Percentiles rank a stretch among this genome's conserved stretches.
Evolutionary conservation across 768 basidiomycete genomes (phyloP).

Genomic region (Serendipita sp.): DNA sequence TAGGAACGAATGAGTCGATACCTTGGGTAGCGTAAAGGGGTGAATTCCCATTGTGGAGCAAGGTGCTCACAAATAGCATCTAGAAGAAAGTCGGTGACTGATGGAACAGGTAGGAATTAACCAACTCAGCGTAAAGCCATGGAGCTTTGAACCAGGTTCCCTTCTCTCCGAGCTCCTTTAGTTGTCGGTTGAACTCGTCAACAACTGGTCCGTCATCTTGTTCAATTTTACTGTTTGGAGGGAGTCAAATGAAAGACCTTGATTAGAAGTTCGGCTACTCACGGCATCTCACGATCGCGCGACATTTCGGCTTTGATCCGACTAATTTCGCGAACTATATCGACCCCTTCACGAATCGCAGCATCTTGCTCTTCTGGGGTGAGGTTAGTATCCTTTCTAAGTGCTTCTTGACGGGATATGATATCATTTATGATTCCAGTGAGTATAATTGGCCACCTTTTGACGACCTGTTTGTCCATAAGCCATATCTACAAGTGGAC

Average conservation of each 20-base stretch:
- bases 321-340: constrained; percentile 55
- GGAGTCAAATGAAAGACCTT: constrained; percentile 4
- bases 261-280: constrained; percentile 8
- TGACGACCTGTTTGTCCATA: not conserved
- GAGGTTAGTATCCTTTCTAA: constrained; percentile 9
- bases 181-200: constrained; percentile 60
- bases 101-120: constrained; percentile 11
- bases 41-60: not conserved
- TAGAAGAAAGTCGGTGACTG: constrained; percentile 15
- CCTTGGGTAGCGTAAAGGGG: constrained; percentile 22
- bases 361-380: constrained; percentile 20
- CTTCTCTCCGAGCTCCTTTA: constrained; percentile 32
- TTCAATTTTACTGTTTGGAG: constrained; percentile 38
- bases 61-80: constrained; percentile 51
- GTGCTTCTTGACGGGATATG: constrained; percentile 6
- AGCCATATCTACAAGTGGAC: constrained; percentile 50
- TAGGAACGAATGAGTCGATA: constrained; percentile 70
- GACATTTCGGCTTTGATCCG: constrained; percentile 83
- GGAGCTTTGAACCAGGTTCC: constrained; percentile 80
- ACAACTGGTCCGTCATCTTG: constrained; percentile 59
- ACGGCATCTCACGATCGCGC: constrained; percentile 55
- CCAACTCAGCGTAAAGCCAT: constrained; percentile 94
- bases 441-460: constrained; percentile 45
- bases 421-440: constrained; percentile 65
- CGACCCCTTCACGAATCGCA: constrained; percentile 55